Evolutionary conservation across 2,329 filamentous ascomycete species (phyloP).

Genomic region (Paracamarosporium sp.): DNA sequence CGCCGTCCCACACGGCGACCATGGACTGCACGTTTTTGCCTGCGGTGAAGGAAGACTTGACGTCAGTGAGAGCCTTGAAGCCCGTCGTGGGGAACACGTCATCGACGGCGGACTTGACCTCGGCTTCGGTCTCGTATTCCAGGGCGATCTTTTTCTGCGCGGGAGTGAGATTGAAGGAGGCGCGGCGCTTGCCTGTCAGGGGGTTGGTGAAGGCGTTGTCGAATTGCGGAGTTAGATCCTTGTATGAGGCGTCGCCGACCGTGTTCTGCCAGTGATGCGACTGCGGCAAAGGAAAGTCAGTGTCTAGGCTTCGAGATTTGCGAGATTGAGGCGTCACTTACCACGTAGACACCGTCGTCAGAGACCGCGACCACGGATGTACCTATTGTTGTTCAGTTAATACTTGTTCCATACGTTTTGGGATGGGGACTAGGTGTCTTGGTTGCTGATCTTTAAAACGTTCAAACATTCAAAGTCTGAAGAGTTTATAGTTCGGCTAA

Average conservation of each 20-base stretch:
- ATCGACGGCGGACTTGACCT: background rate
- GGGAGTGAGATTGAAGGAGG: background rate
- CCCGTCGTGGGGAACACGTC: background rate
- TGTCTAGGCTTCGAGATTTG: background rate
- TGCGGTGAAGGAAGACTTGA: background rate
- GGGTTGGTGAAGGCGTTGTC: conserved; percentile 1
- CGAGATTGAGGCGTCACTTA: background rate
- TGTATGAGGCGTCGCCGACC: background rate
- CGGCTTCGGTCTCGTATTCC: background rate
- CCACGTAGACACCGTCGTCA: background rate
- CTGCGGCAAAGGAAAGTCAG: background rate
- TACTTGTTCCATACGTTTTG: background rate
- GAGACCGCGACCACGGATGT: background rate
- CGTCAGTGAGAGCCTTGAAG: background rate
- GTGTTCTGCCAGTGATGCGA: background rate
- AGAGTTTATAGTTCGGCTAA: background rate
- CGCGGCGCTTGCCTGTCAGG: background rate
- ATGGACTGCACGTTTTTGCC: background rate
- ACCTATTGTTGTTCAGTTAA: background rate
- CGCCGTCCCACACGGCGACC: background rate
- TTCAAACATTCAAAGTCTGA: too few species aligned
- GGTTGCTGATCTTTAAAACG: too few species aligned
- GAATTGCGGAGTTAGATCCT: background rate
- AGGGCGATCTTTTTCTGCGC: background rate
- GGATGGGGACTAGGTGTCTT: background rate